phyloP scores from a whole-genome alignment of 345 rosid genomes.

The Citrus inodora region DNA sequence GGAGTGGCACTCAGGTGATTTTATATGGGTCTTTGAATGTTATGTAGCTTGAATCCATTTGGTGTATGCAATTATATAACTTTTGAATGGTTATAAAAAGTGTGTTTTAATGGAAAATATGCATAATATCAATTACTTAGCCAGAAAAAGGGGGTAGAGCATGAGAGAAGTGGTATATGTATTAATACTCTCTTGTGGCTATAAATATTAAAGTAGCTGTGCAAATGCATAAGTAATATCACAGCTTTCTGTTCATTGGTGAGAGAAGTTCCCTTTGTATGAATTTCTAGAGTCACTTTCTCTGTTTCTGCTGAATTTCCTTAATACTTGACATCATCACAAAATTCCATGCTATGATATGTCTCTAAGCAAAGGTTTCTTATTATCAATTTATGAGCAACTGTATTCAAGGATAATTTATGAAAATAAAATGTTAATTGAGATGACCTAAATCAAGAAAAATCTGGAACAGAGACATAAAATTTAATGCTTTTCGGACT shows the following conservation, averaged over 20 bases:
- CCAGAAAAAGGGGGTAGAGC: neutral
- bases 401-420: neutral
- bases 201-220: neutral
- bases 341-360: neutral
- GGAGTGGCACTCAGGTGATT: constrained; percentile 77
- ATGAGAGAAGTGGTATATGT: neutral
- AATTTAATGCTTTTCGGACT: neutral
- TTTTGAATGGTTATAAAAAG: neutral
- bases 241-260: neutral
- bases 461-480: neutral
- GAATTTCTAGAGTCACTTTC: neutral
- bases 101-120: neutral
- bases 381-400: neutral
- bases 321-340: neutral
- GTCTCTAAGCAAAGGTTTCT: neutral
- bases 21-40: neutral
- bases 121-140: neutral
- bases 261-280: neutral
- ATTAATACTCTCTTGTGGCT: neutral
- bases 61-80: neutral
- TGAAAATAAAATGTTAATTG: neutral
- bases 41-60: neutral
- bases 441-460: neutral
- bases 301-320: neutral
- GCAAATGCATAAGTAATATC: neutral